A percentile compares a stretch with the other conserved stretches of the same genome.
These are phyloP conservation scores for Gossypium gossypioides DNA, from an alignment of 441 rosid species.

Conservation along the genomic window DNA sequence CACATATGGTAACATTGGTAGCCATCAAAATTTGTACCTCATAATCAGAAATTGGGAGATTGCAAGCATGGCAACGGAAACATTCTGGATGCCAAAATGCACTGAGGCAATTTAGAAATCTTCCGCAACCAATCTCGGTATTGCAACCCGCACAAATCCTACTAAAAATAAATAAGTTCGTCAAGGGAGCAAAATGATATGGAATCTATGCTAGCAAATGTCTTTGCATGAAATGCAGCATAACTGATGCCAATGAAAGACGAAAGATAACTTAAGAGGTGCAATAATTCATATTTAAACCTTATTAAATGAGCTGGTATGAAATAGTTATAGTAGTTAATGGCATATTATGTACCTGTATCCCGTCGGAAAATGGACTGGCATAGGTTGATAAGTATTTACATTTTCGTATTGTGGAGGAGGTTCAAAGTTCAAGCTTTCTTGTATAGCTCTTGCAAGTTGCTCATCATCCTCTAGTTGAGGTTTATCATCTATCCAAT, in stretches of 20 bases:
- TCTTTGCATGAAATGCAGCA: not conserved
- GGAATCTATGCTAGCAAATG: not conserved
- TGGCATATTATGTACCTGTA: slow-evolving; percentile 35
- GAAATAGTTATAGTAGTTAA: slow-evolving; percentile 5
- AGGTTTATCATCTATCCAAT: slow-evolving; percentile 38
- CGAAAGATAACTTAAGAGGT: not conserved
- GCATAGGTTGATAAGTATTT: slow-evolving; percentile 22
- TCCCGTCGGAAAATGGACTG: slow-evolving; percentile 33
- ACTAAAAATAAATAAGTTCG: slow-evolving; percentile 12
- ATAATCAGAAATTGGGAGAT: slow-evolving; percentile 1
- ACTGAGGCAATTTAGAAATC: slow-evolving; percentile 8
- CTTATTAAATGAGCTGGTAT: not conserved
- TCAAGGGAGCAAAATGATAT: slow-evolving; percentile 7
- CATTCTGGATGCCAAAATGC: slow-evolving; percentile 8
- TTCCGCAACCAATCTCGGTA: slow-evolving; percentile 1
- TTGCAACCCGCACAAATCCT: slow-evolving; percentile 39
- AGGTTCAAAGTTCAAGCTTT: slow-evolving; percentile 45
- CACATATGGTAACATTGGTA: not conserved
- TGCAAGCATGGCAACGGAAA: slow-evolving; percentile 7
- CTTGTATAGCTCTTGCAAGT: slow-evolving; percentile 65
- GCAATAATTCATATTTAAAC: not conserved
- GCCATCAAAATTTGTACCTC: slow-evolving; percentile 4
- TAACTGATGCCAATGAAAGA: not conserved
- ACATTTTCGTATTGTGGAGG: slow-evolving; percentile 35
- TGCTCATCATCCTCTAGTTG: slow-evolving; percentile 59